Conservation (phyloP, 495 filamentous ascomycete genomes). For the Aspergillus taichungensis region DNA sequence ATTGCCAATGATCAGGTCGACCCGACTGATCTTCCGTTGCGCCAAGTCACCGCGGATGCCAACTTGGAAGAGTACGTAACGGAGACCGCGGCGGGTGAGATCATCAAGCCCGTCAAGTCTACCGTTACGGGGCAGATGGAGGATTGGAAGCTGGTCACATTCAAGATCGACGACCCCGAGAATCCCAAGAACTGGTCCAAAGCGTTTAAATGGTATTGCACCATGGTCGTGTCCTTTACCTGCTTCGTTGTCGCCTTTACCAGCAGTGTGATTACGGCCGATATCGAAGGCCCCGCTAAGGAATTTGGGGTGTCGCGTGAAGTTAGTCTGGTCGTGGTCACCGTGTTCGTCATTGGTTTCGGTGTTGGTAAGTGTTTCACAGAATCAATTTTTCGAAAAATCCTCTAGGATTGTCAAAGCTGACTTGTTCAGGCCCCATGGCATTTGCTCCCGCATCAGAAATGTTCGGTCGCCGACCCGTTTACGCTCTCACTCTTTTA, state of each 20-base stretch:
- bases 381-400: neutral
- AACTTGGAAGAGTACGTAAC: constrained; percentile 55
- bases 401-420: neutral
- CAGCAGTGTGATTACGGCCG: constrained; percentile 57
- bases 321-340: constrained; percentile 57
- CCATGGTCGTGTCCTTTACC: constrained; percentile 46
- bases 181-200: constrained; percentile 56
- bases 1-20: constrained; percentile 11
- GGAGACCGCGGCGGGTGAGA: constrained; percentile 51
- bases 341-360: constrained; percentile 72
- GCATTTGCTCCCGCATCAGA: constrained; percentile 71
- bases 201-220: constrained; percentile 57
- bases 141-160: constrained; percentile 66
- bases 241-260: constrained; percentile 62
- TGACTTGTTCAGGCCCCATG: constrained; percentile 52
- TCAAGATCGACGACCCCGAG: constrained; percentile 49
- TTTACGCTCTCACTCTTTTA: constrained; percentile 49
- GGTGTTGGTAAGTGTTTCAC: constrained; percentile 50
- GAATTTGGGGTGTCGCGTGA: constrained; percentile 57
- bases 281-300: constrained; percentile 48
- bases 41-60: constrained; percentile 50
- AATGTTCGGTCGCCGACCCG: constrained; percentile 55
- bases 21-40: constrained; percentile 48
- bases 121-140: constrained; percentile 42
- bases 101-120: constrained; percentile 46